Evolutionary conservation across 2,329 filamentous ascomycete species (phyloP).

Genomic region (Incumbomyces lentus): DNA sequence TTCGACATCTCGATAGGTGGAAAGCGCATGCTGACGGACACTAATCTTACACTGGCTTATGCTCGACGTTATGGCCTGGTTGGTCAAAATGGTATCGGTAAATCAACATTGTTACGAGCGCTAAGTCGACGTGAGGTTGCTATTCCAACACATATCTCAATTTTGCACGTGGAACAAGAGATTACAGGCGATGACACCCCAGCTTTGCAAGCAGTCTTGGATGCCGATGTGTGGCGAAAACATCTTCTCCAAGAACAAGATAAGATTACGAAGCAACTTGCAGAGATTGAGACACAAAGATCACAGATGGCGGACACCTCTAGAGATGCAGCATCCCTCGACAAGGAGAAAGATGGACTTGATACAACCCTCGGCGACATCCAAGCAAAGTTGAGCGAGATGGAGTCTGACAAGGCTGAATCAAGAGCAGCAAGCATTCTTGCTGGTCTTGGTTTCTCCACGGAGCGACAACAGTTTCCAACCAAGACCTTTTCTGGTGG

Average conservation of each 20-base stretch:
- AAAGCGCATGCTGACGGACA: slow-evolving; percentile 79
- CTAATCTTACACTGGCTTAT: slow-evolving; percentile 79
- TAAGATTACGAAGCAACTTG: slow-evolving; percentile 68
- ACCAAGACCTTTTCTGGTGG: slow-evolving; percentile 98
- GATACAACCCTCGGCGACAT: slow-evolving; percentile 87
- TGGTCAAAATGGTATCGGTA: slow-evolving; percentile 98
- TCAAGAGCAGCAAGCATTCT: slow-evolving; percentile 90
- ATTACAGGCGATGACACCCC: slow-evolving; percentile 92
- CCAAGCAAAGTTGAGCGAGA: slow-evolving; percentile 83
- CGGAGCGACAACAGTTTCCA: slow-evolving; percentile 80
- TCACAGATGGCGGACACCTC: slow-evolving; percentile 81
- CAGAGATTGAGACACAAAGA: slow-evolving; percentile 66
- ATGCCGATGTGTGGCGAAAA: slow-evolving; percentile 98
- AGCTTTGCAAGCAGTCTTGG: slow-evolving; percentile 85
- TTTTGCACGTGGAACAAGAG: slow-evolving; percentile 98
- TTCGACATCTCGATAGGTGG: slow-evolving; percentile 91
- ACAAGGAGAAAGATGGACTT: slow-evolving; percentile 77
- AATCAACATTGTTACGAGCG: slow-evolving; percentile 86
- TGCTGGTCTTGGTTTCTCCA: slow-evolving; percentile 90
- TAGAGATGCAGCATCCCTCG: slow-evolving; percentile 72
- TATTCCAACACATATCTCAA: slow-evolving; percentile 94
- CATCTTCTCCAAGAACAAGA: slow-evolving; percentile 82
- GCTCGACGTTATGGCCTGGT: slow-evolving; percentile 93
- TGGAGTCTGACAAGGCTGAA: slow-evolving; percentile 98
- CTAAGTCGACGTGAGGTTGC: slow-evolving; percentile 86